Evolutionary conservation across 106 monocot genomes (phyloP), one percentile per base, ranked within the genome.

Genomic region (Acorus gramineus): DNA sequence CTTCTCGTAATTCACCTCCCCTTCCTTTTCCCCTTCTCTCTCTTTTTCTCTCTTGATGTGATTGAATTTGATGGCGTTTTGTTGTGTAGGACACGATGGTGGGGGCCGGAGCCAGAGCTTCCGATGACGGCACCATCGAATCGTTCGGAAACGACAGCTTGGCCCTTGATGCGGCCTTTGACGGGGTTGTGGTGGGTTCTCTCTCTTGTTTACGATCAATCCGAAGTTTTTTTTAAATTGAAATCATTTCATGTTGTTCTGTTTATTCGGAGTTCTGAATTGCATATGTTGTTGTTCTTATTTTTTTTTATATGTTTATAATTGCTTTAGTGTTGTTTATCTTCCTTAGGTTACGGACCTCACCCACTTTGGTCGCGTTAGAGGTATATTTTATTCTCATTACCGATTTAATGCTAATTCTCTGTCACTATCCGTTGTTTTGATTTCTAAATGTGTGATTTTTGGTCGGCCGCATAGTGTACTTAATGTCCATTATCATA

Each of bases 381-480:
- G 55, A 55, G 55, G 55, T 55, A 55, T 10, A 55, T 28, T 28
- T 28, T 28, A 0, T n/a, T 2, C 2, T 55, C 55, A 6, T n/a
- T 55, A 6, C 11, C 11, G 13, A 55, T 11, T 55, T 4, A 55
- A 4, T n/a, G 11, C 55, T 55, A 10, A 4, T 55, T 55, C 13
- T 55, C 4, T 55, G 55, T 4, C 9, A 0, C 9, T 11, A 10
- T 13, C 11, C 55, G 11, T 55, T 10, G 10, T 10, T 9, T 5
- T n/a, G 8, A n/a, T 10, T 55, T 10, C 55, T 55, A 10, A 4
- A n/a, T 55, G 4, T 55, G 11, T n/a, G 13, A 13, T 50, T 56
- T 4, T 62, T 68, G 74, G 67, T 75, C n/a, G 46, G 28, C 28
- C 28, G 28, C 28, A 28, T 28, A 1, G 28, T 28, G 28, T 28